Percentiles rank a stretch among this genome's conserved stretches.
Evolutionary conservation across 495 filamentous ascomycete genomes (phyloP).

Genomic region (Niebla homalea): DNA sequence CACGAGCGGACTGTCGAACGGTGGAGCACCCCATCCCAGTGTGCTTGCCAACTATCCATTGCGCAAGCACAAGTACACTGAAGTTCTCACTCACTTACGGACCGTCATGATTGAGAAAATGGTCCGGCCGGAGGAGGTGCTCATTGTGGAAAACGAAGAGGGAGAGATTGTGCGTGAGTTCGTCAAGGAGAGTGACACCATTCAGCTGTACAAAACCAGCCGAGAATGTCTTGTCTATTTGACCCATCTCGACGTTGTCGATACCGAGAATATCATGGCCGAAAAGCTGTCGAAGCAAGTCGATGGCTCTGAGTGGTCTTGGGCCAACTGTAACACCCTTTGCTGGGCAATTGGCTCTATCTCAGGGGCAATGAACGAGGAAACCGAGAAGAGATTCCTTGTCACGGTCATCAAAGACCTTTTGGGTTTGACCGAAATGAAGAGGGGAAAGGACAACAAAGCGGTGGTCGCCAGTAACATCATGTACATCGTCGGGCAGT

Average conservation of each 20-base stretch:
- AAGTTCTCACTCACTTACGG: constrained; percentile 83
- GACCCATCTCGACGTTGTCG: constrained; percentile 92
- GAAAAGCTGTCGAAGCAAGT: constrained; percentile 93
- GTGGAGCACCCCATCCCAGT: constrained; percentile 72
- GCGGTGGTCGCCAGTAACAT: constrained; percentile 98
- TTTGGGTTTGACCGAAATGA: constrained; percentile 96
- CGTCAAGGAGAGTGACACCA: constrained; percentile 97
- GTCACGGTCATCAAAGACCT: constrained; percentile 98
- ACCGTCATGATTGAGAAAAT: constrained; percentile 99
- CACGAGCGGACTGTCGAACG: constrained; percentile 53
- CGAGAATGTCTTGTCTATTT: constrained; percentile 95
- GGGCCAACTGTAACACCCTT: constrained; percentile 97
- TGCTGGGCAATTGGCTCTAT: constrained; percentile 99
- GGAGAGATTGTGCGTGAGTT: constrained; percentile 98
- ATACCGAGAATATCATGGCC: constrained; percentile 97
- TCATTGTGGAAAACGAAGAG: constrained; percentile 98
- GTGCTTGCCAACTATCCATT: constrained; percentile 77
- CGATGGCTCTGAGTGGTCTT: constrained; percentile 92
- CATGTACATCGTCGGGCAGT: constrained; percentile 99
- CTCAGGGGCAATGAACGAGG: constrained; percentile 97
- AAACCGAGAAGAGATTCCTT: constrained; percentile 95
- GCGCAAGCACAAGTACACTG: constrained; percentile 92
- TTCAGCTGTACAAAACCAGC: constrained; percentile 98
- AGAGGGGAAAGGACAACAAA: constrained; percentile 98
- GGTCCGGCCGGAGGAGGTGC: constrained; percentile 95